A percentile compares a stretch with the other conserved stretches of the same genome.
phyloP scores from a whole-genome alignment of 2,329 filamentous ascomycete species.

The Monilinia aucupariae region DNA sequence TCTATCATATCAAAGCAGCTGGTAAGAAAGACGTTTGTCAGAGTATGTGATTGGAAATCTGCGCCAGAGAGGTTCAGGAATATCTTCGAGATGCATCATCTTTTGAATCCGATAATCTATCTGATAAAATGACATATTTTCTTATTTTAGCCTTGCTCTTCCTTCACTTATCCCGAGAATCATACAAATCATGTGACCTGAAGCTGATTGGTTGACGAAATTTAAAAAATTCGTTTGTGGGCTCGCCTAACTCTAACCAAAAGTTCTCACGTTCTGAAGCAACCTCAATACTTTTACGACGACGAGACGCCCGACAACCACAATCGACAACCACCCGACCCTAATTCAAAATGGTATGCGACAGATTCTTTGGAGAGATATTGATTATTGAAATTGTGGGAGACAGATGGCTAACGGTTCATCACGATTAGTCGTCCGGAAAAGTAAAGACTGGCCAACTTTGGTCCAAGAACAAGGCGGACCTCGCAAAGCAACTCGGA shows the following conservation, averaged over 20 bases:
- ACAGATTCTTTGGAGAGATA: neutral
- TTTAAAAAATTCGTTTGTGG: conserved; percentile 18
- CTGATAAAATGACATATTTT: too few relatives aligned
- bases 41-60: neutral
- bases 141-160: neutral
- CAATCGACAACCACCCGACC: conserved; percentile 19
- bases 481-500: conserved; percentile 88
- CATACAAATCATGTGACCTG: neutral
- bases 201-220: neutral
- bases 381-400: conserved; percentile 1
- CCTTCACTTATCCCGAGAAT: neutral
- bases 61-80: neutral
- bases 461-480: conserved; percentile 99
- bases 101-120: too few relatives aligned
- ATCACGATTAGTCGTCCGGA: conserved; percentile 47
- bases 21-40: neutral
- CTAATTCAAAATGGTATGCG: conserved; percentile 18
- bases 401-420: conserved; percentile 28
- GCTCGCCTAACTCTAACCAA: conserved; percentile 16
- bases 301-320: conserved; percentile 18
- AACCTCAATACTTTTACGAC: conserved; percentile 18
- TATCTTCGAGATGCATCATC: neutral
- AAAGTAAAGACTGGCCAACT: conserved; percentile 94
- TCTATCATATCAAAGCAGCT: neutral
- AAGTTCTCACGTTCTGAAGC: conserved; percentile 14